Conservation (phyloP, 1,284 basidiomycete species). For the Trichosporon sp. region DNA sequence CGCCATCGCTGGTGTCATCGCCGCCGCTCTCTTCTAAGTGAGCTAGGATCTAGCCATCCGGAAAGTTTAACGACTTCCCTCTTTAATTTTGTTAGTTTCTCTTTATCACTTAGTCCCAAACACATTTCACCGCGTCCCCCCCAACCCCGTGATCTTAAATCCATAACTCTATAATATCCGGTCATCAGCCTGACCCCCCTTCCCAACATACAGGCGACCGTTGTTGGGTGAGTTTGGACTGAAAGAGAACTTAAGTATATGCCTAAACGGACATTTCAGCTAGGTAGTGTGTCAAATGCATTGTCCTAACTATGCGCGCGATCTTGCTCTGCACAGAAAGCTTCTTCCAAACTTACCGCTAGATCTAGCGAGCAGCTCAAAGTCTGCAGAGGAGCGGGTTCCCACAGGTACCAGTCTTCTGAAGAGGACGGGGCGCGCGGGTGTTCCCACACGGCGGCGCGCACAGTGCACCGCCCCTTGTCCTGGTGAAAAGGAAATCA, state of each 20-base stretch:
- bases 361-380: background rate
- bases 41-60: background rate
- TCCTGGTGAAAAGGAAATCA: background rate
- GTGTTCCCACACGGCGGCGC: background rate
- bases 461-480: background rate
- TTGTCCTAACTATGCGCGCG: background rate
- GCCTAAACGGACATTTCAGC: background rate
- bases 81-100: background rate
- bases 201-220: background rate
- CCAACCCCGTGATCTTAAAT: background rate
- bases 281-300: constrained; percentile 1
- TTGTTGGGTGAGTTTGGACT: constrained; percentile 1
- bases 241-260: background rate
- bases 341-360: background rate
- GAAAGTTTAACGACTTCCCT: background rate
- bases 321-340: background rate
- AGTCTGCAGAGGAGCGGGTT: background rate
- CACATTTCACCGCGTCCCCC: background rate
- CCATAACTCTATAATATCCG: background rate
- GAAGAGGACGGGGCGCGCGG: background rate
- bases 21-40: constrained; percentile 4
- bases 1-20: background rate
- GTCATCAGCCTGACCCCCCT: background rate
- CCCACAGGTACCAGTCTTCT: background rate
- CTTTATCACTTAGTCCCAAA: background rate